A percentile compares a stretch with the other conserved stretches of the same genome.
phyloP scores from a whole-genome alignment of 352 stramenopile species.

The Phytophthora chlamydospora region DNA sequence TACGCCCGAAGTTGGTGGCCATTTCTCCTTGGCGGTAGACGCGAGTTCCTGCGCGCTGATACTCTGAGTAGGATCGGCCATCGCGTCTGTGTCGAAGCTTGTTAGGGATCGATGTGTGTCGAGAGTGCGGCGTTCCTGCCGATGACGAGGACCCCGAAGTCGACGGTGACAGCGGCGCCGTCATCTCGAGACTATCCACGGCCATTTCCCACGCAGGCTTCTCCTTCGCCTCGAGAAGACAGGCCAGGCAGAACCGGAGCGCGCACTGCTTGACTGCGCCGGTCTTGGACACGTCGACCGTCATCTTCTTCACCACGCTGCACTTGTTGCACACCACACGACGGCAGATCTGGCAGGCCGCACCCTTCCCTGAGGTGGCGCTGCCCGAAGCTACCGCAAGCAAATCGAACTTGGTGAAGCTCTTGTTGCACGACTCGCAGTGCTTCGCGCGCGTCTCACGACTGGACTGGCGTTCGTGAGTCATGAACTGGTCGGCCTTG shows the following conservation, averaged over 20 bases:
- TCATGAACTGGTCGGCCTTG: conserved; percentile 16
- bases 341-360: conserved; percentile 54
- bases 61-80: conserved; percentile 25
- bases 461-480: conserved; percentile 1
- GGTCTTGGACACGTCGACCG: conserved; percentile 49
- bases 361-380: conserved; percentile 17
- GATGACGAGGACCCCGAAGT: conserved; percentile 9
- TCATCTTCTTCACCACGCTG: conserved; percentile 61
- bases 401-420: conserved; percentile 27
- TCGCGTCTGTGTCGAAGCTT: conserved; percentile 2
- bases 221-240: conserved; percentile 55
- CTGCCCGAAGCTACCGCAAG: conserved; percentile 10
- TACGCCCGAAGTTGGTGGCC: conserved; percentile 10
- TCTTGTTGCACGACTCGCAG: conserved; percentile 37
- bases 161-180: conserved; percentile 5
- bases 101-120: background rate
- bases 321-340: conserved; percentile 55
- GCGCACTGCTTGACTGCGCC: conserved; percentile 37
- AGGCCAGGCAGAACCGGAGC: conserved; percentile 57
- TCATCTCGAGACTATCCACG: conserved; percentile 1
- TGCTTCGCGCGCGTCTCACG: conserved; percentile 11
- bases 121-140: conserved; percentile 9
- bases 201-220: conserved; percentile 53
- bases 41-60: conserved; percentile 15
- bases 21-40: conserved; percentile 14